Conservation (phyloP, 306 rosid genomes). For the Cyclanthera cordifolia region DNA sequence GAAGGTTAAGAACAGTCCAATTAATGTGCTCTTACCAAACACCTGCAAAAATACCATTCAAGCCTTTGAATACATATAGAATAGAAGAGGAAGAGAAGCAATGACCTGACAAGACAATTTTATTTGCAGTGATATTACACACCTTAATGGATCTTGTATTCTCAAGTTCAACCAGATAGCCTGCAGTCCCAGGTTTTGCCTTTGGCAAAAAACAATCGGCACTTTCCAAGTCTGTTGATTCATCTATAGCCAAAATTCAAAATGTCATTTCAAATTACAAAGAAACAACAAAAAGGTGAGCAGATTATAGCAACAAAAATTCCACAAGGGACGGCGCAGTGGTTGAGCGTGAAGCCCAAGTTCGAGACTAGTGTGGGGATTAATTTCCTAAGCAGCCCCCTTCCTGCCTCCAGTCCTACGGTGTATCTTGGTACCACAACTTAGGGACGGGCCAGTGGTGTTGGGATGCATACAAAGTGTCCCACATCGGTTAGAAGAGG, state of each 20-base stretch:
- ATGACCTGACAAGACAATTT: not conserved
- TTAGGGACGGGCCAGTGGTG: too few relatives aligned
- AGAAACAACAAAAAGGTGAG: not conserved
- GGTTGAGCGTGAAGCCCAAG: too few relatives aligned
- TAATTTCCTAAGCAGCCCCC: too few relatives aligned
- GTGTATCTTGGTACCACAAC: too few relatives aligned
- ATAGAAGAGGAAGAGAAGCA: constrained; percentile 2
- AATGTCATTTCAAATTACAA: not conserved
- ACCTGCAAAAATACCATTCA: constrained; percentile 32
- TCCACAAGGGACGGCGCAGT: too few relatives aligned
- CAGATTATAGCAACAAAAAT: not conserved
- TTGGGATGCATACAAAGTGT: too few relatives aligned
- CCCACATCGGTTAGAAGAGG: too few relatives aligned
- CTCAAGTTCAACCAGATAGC: constrained; percentile 63
- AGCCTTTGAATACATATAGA: not conserved
- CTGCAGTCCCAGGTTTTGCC: constrained; percentile 62
- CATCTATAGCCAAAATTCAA: constrained; percentile 17
- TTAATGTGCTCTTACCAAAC: constrained; percentile 51
- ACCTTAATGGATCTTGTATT: constrained; percentile 79
- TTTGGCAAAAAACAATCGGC: constrained; percentile 25
- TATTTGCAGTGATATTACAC: not conserved
- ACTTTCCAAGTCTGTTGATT: constrained; percentile 33
- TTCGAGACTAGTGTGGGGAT: too few relatives aligned
- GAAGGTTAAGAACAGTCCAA: constrained; percentile 64
- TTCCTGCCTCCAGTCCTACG: too few relatives aligned